These are phyloP conservation scores for Pleurotus tuber-regium DNA, from an alignment of 768 basidiomycete genomes.

Conservation along the genomic window DNA sequence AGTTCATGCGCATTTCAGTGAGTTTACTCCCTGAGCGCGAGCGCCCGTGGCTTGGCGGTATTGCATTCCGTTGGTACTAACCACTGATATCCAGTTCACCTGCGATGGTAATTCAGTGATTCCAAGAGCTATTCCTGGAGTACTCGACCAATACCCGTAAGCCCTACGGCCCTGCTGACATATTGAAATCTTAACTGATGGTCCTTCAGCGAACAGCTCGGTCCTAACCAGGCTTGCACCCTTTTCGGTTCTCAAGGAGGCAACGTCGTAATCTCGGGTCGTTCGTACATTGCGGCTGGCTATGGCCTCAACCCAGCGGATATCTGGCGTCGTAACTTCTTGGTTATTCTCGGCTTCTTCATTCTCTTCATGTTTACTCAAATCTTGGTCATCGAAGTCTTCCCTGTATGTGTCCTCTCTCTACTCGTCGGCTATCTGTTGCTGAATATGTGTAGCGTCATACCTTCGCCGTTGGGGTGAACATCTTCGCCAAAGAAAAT, in stretches of 20 bases:
- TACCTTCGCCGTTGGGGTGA: conserved; percentile 43
- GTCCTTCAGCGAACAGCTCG: conserved; percentile 41
- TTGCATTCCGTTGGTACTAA: neutral
- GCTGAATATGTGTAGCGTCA: conserved; percentile 39
- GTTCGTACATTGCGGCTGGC: conserved; percentile 56
- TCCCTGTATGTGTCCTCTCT: conserved; percentile 39
- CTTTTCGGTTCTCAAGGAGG: conserved; percentile 65
- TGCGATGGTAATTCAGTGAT: conserved; percentile 68
- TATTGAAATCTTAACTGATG: neutral
- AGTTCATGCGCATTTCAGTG: conserved; percentile 71
- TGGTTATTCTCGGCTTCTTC: conserved; percentile 70
- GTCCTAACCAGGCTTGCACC: conserved; percentile 77
- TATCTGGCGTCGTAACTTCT: conserved; percentile 66
- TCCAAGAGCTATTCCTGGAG: conserved; percentile 58
- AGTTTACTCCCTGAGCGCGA: conserved; percentile 22
- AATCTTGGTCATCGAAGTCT: conserved; percentile 62
- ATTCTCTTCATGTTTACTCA: conserved; percentile 69
- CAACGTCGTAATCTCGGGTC: conserved; percentile 51
- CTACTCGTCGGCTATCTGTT: conserved; percentile 12
- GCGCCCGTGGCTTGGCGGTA: neutral
- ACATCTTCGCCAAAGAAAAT: conserved; percentile 61
- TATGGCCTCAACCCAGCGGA: conserved; percentile 49
- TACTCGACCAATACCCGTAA: conserved; percentile 57
- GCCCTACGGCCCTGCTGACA: conserved; percentile 22
- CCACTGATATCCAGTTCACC: conserved; percentile 36